These are phyloP conservation scores for Exsudoporus frostii DNA, from an alignment of 768 basidiomycete species.

Conservation along the genomic window DNA sequence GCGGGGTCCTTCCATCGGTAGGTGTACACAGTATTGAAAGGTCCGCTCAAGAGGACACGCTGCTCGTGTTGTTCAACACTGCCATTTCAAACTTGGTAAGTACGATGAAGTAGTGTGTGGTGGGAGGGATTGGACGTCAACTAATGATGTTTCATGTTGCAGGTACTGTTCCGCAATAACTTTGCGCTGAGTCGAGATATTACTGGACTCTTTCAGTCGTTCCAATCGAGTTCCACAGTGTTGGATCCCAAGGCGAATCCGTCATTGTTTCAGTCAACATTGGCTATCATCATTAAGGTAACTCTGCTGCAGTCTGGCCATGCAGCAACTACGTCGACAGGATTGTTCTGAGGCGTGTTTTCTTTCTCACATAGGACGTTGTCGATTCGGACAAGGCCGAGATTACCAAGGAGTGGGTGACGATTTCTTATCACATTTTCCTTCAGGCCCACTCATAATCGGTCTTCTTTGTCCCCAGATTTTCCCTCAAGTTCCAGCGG, in stretches of 20 bases:
- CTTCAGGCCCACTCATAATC: neutral
- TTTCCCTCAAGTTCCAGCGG: constrained; percentile 54
- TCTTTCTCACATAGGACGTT: constrained; percentile 46
- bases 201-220: constrained; percentile 57
- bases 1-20: neutral
- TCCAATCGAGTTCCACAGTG: constrained; percentile 56
- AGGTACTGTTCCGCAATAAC: constrained; percentile 67
- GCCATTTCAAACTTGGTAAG: constrained; percentile 61
- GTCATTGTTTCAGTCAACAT: constrained; percentile 53
- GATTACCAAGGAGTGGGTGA: constrained; percentile 52
- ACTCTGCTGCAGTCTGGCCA: neutral
- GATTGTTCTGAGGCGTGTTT: neutral
- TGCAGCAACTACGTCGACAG: neutral
- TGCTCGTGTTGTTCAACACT: constrained; percentile 62
- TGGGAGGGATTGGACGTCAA: neutral
- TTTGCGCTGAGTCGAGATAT: constrained; percentile 61
- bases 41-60: constrained; percentile 59
- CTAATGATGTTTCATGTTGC: neutral
- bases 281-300: constrained; percentile 65
- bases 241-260: constrained; percentile 59
- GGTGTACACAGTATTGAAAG: constrained; percentile 65
- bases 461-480: constrained; percentile 31
- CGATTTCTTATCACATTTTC: neutral
- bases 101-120: constrained; percentile 25
- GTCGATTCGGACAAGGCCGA: constrained; percentile 59